Evolutionary conservation across 257 asterid genomes (phyloP).

Genomic region (Solanum appendiculatum): DNA sequence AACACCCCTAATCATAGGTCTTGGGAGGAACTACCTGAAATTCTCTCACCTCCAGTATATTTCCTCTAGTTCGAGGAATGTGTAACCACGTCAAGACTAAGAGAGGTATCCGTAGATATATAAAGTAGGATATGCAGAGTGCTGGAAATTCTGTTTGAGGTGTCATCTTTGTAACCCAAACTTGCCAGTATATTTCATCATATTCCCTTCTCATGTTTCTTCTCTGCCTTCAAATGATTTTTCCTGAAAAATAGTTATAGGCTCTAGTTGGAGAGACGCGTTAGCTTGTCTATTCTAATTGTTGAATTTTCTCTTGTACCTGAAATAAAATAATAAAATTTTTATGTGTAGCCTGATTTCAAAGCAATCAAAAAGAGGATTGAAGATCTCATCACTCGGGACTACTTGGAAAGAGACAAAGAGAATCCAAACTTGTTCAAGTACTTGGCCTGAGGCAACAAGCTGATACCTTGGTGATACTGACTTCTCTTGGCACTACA

Average conservation of each 20-base stretch:
- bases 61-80: not conserved
- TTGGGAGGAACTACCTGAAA: not conserved
- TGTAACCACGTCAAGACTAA: not conserved
- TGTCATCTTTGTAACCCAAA: not conserved
- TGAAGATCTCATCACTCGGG: conserved; percentile 39
- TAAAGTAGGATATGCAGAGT: not conserved
- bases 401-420: conserved; percentile 44
- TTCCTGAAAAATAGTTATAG: not conserved
- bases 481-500: not conserved
- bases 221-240: not conserved
- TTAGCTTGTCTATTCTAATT: not conserved
- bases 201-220: not conserved
- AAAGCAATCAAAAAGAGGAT: conserved; percentile 43
- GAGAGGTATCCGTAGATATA: not conserved
- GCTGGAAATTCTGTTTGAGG: not conserved
- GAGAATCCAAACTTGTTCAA: conserved; percentile 30
- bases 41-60: not conserved
- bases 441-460: conserved; percentile 30
- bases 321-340: not conserved
- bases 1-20: too few species aligned
- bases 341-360: conserved; percentile 38
- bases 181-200: not conserved
- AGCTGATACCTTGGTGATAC: not conserved
- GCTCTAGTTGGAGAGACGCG: not conserved
- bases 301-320: not conserved